Evolutionary conservation across 257 asterid species (phyloP), one percentile per base, ranked within the genome.

Genomic region (Capsicum rhomboideum): DNA sequence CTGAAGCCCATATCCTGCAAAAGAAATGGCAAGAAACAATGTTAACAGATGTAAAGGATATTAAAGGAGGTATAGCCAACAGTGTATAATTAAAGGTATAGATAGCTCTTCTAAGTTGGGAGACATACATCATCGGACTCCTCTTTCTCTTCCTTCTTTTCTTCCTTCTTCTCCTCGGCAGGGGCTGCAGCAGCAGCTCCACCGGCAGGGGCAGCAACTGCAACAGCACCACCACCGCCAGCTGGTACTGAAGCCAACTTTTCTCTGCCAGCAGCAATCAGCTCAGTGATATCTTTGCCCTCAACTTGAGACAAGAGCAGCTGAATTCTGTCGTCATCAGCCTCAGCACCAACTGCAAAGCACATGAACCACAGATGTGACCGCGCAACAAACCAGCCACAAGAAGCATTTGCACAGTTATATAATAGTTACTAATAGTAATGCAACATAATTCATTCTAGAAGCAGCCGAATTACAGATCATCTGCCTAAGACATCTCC

Each of bases 231-330:
- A 80, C 83, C 83, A 14, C 83, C 44, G 44, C 44, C 83, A 80
- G 56, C 4, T 8, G 83, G 83, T 34, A 80, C 83, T 20, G 83
- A 80, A 80, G 83, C 83, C 75, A 80, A 40, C 75, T 80, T 59
- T 59, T 80, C 83, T 46, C 83, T 40, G 42, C 83, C 83, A n/a
- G 83, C 71, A 55, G 83, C 83, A 20, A 80, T 80, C 75, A 80
- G 75, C 40, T 90, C 93, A 2, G 88, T 85, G 50, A 87, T 83
- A 63, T 90, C 91, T 72, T 90, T 90, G 9, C 88, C 93, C 83
- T 84, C 21, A 4, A 86, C 86, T 88, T 89, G 87, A 23, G 88
- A 80, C 82, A 88, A 55, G 6, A 90, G 88, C 21, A 88, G 50
- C 14, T 82, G 85, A 58, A 90, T 87, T 52, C 84, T 90, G 21